Evolutionary conservation across 495 filamentous ascomycete genomes (phyloP).

Genomic region (Viridothelium virens): DNA sequence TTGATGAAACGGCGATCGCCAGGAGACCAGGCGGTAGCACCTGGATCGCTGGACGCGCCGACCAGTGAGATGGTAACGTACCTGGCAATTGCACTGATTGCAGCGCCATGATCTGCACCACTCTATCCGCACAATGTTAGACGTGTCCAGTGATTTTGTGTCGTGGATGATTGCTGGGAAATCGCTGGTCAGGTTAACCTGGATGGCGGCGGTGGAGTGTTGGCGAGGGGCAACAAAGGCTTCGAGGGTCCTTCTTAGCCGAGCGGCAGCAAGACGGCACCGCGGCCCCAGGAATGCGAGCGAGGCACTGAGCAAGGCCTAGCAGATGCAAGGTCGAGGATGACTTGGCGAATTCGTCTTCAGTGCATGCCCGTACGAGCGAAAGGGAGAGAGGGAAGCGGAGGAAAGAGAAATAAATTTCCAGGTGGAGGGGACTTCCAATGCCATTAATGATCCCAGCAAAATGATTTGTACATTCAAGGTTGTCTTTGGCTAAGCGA

Average conservation of each 20-base stretch:
- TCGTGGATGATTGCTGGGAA: neutral
- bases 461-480: neutral
- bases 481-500: neutral
- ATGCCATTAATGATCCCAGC: conserved; percentile 5
- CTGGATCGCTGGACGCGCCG: neutral
- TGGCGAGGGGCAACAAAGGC: conserved; percentile 10
- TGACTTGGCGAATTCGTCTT: neutral
- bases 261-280: neutral
- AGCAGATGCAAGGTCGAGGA: neutral
- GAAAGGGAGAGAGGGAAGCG: neutral
- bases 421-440: neutral
- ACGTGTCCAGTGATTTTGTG: neutral
- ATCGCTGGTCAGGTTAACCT: neutral
- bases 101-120: conserved; percentile 4
- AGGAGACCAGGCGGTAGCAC: neutral
- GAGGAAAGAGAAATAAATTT: neutral
- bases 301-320: neutral
- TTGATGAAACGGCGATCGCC: conserved; percentile 13
- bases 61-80: conserved; percentile 7
- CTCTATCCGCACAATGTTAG: neutral
- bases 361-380: neutral
- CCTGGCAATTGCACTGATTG: conserved; percentile 11
- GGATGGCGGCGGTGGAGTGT: conserved; percentile 1
- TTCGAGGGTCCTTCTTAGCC: neutral
- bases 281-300: neutral